A percentile compares a stretch with the other conserved stretches of the same genome.
These are phyloP conservation scores for Ascochyta clinopodiicola DNA, from an alignment of 2,329 filamentous ascomycete genomes.

Conservation along the genomic window DNA sequence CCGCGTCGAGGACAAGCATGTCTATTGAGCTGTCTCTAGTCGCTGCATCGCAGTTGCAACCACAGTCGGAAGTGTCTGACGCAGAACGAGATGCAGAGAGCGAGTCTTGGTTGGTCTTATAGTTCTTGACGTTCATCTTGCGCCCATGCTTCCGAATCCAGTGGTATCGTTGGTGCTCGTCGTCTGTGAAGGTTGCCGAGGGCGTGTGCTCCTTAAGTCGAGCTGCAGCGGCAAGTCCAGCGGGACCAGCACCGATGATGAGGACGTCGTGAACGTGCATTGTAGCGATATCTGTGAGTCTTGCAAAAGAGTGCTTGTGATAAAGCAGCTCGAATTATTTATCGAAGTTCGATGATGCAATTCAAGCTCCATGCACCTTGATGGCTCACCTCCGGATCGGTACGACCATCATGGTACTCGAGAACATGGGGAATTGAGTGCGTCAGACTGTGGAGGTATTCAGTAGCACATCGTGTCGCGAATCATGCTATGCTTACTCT, in stretches of 20 bases:
- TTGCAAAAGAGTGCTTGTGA: neutral
- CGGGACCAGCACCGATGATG: slow-evolving; percentile 77
- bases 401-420: slow-evolving; percentile 35
- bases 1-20: slow-evolving; percentile 69
- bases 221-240: slow-evolving; percentile 75
- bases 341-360: slow-evolving; percentile 1
- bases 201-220: slow-evolving; percentile 75
- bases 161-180: slow-evolving; percentile 81
- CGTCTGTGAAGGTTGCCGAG: slow-evolving; percentile 81
- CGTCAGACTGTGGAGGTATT: too few relatives aligned
- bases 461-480: neutral
- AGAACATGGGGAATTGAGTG: neutral
- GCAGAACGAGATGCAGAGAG: slow-evolving; percentile 33
- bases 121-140: slow-evolving; percentile 64
- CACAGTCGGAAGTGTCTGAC: slow-evolving; percentile 27
- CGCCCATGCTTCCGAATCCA: slow-evolving; percentile 72
- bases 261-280: slow-evolving; percentile 66
- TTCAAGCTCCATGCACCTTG: slow-evolving; percentile 26
- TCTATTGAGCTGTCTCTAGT: slow-evolving; percentile 22
- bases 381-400: slow-evolving; percentile 22
- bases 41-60: slow-evolving; percentile 14
- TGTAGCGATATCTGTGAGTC: neutral
- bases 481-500: neutral
- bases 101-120: slow-evolving; percentile 51
- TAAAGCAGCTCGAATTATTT: neutral